Base-by-base conservation (phyloP, 2,329 filamentous ascomycete species). In the Didymella keratinophila region DNA sequence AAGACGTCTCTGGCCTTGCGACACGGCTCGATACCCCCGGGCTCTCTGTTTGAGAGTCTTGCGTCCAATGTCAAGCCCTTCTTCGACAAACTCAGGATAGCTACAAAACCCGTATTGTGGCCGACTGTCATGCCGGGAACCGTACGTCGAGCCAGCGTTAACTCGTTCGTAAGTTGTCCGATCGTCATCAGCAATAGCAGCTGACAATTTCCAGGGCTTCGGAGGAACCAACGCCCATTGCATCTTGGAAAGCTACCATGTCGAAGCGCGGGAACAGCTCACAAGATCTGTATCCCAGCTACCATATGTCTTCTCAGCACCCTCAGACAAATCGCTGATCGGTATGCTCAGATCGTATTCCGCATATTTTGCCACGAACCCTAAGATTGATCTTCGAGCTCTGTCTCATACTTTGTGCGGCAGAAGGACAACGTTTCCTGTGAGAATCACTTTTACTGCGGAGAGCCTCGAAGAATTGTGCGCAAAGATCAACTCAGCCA, bases 1-100 rank as follows among this genome's bases (percentile, higher is more conserved):
- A 79, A 78, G 32, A 69, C 74, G 3, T 69, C 72, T 1, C 52
- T 81, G 30, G 70, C 77, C 10, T 2, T 61, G 20, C 41, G 52
- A 10, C 9, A 57, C 14, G 59, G 63, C 5, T 61, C 45, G 0
- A 64, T 79, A 9, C 77, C 77, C 1, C 64, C 70, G 14, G 78
- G 76, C 20, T 56, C 76, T 41, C 70, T 72, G 14, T 70, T 78
- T 47, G 23, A 63, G 7, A 60, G 70, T 34, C 71, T 73, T 20
- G 78, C 73, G 20, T 68, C 73, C 1, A 60, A 63, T 8, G 66
- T 79, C 1, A 64, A 71, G 14, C 63, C 60, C 1, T 67, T 62
- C 28, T 64, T 62, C 41, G 8, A 46, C 1, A n/a, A 67, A 10
- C 54, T 71, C 2, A 25, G 50, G 6, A 54, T 71, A 11, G 37